These are phyloP conservation scores for Rachicladosporium sp. DNA, from an alignment of 2,329 filamentous ascomycete species.

Conservation along the genomic window DNA sequence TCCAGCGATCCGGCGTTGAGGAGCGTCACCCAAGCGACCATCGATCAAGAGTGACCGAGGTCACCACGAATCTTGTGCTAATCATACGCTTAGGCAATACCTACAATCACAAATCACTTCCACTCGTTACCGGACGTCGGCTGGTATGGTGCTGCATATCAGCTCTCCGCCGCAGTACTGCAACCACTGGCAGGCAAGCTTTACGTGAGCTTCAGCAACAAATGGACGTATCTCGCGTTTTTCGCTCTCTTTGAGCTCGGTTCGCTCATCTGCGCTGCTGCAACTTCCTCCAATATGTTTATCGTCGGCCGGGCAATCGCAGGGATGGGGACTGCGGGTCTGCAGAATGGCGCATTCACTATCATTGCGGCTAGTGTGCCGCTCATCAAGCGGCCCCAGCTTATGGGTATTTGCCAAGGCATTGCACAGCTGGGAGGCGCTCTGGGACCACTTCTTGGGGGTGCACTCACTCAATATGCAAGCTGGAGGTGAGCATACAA, in stretches of 20 bases:
- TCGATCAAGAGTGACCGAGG: too few relatives aligned
- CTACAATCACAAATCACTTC: constrained; percentile 30
- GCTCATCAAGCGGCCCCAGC: constrained; percentile 6
- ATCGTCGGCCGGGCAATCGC: constrained; percentile 44
- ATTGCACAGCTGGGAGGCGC: constrained; percentile 7
- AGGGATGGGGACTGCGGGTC: constrained; percentile 39
- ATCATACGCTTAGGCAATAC: too few relatives aligned
- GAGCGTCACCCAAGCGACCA: too few relatives aligned
- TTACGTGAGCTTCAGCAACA: constrained; percentile 9
- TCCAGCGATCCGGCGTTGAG: too few relatives aligned
- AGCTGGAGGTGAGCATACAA: neutral
- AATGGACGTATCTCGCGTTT: constrained; percentile 10
- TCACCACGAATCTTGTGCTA: too few relatives aligned
- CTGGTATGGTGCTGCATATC: constrained; percentile 26
- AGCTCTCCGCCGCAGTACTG: constrained; percentile 7
- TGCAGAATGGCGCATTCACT: constrained; percentile 9
- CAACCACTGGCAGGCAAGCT: constrained; percentile 11
- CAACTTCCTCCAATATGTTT: constrained; percentile 39
- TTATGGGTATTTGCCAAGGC: constrained; percentile 12
- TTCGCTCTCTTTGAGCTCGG: constrained; percentile 27
- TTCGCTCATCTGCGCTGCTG: constrained; percentile 39
- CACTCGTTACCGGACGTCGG: constrained; percentile 29
- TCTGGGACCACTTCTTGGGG: constrained; percentile 9
- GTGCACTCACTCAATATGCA: constrained; percentile 9
- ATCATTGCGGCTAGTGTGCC: constrained; percentile 8